phyloP scores from a whole-genome alignment of 768 basidiomycete genomes.

The Russula sp. region DNA sequence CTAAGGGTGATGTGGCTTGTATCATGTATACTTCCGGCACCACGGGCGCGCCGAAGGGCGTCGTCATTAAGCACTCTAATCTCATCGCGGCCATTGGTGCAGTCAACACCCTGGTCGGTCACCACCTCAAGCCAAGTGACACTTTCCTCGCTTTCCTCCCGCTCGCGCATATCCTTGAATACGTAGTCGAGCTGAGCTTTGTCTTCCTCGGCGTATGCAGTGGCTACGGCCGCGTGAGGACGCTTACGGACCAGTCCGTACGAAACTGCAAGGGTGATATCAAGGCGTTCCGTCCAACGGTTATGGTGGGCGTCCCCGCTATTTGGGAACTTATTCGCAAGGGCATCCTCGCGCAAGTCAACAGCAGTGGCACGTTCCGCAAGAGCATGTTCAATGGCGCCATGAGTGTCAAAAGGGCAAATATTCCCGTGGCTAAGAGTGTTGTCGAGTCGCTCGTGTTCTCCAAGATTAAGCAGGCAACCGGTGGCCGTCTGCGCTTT shows the following conservation, averaged over 20 bases:
- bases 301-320: slow-evolving; percentile 93
- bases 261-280: slow-evolving; percentile 89
- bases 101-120: slow-evolving; percentile 67
- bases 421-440: slow-evolving; percentile 59
- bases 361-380: slow-evolving; percentile 61
- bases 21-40: slow-evolving; percentile 89
- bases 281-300: slow-evolving; percentile 73
- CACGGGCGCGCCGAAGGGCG: slow-evolving; percentile 94
- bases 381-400: slow-evolving; percentile 80
- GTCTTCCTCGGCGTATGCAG: slow-evolving; percentile 73
- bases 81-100: slow-evolving; percentile 84
- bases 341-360: slow-evolving; percentile 82
- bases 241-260: slow-evolving; percentile 90
- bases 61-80: slow-evolving; percentile 83
- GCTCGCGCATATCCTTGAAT: slow-evolving; percentile 93
- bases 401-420: slow-evolving; percentile 67
- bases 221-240: slow-evolving; percentile 94
- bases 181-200: slow-evolving; percentile 81
- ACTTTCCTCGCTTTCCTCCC: slow-evolving; percentile 88
- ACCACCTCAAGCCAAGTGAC: slow-evolving; percentile 58
- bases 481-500: slow-evolving; percentile 82
- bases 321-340: slow-evolving; percentile 98
- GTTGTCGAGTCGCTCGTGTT: slow-evolving; percentile 78
- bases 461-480: slow-evolving; percentile 71
- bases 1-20: slow-evolving; percentile 52